phyloP scores from a whole-genome alignment of 768 basidiomycete species.

The Auriscalpium vulgare region DNA sequence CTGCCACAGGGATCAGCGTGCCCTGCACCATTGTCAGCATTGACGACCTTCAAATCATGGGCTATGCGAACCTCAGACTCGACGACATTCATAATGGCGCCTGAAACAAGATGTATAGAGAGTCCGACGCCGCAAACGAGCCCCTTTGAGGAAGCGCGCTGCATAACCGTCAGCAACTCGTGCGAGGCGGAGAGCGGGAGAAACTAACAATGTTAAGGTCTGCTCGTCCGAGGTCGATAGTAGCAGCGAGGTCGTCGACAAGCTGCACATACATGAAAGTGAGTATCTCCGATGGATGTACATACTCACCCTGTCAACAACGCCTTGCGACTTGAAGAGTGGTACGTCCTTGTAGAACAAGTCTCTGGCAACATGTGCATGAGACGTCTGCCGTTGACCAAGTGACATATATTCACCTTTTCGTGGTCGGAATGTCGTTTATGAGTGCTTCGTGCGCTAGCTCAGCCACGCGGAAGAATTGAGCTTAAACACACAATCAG shows the following conservation, averaged over 20 bases:
- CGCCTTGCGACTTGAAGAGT: conserved; percentile 70
- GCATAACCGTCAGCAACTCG: neutral
- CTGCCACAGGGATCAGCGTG: conserved; percentile 67
- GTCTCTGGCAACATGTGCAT: conserved; percentile 42
- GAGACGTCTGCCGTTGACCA: too few relatives aligned
- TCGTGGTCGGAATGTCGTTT: conserved; percentile 35
- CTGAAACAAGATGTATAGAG: conserved; percentile 46
- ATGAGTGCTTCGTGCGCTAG: conserved; percentile 61
- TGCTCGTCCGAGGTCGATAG: conserved; percentile 60
- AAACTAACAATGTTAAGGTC: conserved; percentile 73
- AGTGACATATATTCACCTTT: conserved; percentile 5
- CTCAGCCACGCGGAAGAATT: conserved; percentile 58
- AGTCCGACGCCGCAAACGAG: conserved; percentile 68
- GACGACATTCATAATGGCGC: conserved; percentile 40
- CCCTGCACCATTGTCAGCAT: conserved; percentile 36
- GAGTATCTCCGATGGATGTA: neutral
- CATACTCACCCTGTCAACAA: conserved; percentile 61
- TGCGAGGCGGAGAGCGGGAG: conserved; percentile 1
- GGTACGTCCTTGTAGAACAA: conserved; percentile 81
- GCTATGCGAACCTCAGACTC: conserved; percentile 47
- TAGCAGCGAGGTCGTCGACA: conserved; percentile 85
- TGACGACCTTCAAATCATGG: neutral
- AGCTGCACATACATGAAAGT: conserved; percentile 38
- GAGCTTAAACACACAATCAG: conserved; percentile 36
- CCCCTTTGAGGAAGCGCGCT: conserved; percentile 90